Percentiles rank a stretch among this genome's conserved stretches.
Conservation (phyloP, 2,329 filamentous ascomycete genomes). For the Pyricularia sp. region DNA sequence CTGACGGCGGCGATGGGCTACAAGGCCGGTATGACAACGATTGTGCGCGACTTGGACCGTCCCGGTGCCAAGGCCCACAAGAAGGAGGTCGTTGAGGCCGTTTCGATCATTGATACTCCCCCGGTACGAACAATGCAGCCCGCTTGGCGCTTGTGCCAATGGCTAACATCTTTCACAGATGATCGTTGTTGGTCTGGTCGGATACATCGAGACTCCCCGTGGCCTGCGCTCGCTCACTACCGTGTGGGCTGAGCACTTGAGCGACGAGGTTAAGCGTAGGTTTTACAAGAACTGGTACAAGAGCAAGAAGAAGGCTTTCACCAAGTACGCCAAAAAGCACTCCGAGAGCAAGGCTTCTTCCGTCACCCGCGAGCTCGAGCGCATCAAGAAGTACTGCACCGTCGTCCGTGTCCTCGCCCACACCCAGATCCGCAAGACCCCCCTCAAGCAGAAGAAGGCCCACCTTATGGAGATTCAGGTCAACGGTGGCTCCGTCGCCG, state of each 20-base stretch:
- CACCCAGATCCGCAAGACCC: conserved; percentile 98
- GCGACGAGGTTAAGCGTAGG: conserved; percentile 96
- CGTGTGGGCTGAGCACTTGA: conserved; percentile 98
- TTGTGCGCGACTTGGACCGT: conserved; percentile 98
- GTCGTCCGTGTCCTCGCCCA: conserved; percentile 98
- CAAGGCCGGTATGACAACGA: conserved; percentile 99
- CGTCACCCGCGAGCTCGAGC: conserved; percentile 95
- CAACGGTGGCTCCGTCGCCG: conserved; percentile 91
- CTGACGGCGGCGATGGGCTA: conserved; percentile 97
- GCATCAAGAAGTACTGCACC: conserved; percentile 99
- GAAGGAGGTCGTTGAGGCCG: conserved; percentile 91
- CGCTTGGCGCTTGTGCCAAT: conserved; percentile 66
- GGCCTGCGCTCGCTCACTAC: conserved; percentile 98
- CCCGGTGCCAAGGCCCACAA: conserved; percentile 99
- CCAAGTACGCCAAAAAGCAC: conserved; percentile 99
- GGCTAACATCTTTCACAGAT: conserved; percentile 72
- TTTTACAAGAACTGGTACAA: conserved; percentile 99
- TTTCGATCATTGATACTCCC: conserved; percentile 83
- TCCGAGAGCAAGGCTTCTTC: conserved; percentile 83
- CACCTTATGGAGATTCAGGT: conserved; percentile 99
- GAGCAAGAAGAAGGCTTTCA: conserved; percentile 99
- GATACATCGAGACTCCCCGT: conserved; percentile 99
- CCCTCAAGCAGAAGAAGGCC: conserved; percentile 99
- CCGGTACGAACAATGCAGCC: conserved; percentile 86
- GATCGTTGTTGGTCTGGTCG: conserved; percentile 99